These are phyloP conservation scores for Cladobotryum protrusum DNA, from an alignment of 2,329 filamentous ascomycete species.

Conservation along the genomic window DNA sequence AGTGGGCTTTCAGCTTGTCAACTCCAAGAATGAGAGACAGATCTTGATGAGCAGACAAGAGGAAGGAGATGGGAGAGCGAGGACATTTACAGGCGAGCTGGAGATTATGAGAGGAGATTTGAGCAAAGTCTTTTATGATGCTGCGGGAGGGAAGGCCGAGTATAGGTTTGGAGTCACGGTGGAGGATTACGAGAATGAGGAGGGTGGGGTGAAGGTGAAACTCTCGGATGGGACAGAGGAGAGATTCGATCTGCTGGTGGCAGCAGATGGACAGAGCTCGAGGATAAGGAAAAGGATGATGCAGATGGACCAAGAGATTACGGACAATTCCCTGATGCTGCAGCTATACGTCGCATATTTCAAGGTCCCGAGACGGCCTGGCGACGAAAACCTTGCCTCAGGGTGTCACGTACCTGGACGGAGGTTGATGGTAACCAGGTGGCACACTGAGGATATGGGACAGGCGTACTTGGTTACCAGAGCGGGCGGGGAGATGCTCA, in stretches of 20 bases:
- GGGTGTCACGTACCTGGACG: constrained; percentile 30
- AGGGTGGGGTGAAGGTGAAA: constrained; percentile 12
- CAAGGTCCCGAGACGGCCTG: constrained; percentile 24
- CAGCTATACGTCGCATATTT: constrained; percentile 32
- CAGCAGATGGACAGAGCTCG: constrained; percentile 15
- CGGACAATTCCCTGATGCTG: constrained; percentile 1
- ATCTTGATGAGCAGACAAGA: constrained; percentile 29
- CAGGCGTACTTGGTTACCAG: constrained; percentile 20
- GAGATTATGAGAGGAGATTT: constrained; percentile 52
- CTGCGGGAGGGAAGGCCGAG: constrained; percentile 18
- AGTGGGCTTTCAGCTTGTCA: constrained; percentile 42
- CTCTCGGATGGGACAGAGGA: constrained; percentile 13
- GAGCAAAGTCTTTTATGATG: constrained; percentile 36
- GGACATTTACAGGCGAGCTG: constrained; percentile 40
- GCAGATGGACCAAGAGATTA: constrained; percentile 3
- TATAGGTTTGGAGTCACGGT: constrained; percentile 26
- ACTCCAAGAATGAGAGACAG: constrained; percentile 29
- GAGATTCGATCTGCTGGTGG: constrained; percentile 14
- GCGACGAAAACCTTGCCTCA: constrained; percentile 14
- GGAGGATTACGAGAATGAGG: constrained; percentile 19
- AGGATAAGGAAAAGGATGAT: constrained; percentile 11
- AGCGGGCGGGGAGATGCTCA: constrained; percentile 17
- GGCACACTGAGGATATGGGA: constrained; percentile 19
- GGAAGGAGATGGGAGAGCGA: not conserved
- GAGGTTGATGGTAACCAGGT: constrained; percentile 28